Conservation (phyloP, 2,329 filamentous ascomycete species). For the Cordyceps militaris region DNA sequence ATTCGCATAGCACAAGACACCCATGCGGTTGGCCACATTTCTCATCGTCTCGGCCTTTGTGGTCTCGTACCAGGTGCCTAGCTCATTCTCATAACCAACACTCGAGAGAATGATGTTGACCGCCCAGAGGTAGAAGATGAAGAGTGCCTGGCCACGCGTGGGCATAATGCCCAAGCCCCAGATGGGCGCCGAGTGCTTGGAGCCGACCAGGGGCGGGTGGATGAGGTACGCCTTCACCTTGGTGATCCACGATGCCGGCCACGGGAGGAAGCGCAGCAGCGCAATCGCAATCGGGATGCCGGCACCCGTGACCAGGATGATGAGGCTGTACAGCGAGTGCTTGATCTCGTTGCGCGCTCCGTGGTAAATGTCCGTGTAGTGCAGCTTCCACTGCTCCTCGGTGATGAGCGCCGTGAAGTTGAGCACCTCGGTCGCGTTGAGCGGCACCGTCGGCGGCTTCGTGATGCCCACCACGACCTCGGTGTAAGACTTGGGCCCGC, state of each 20-base stretch:
- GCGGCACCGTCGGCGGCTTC: conserved; percentile 1
- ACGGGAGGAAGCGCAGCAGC: conserved; percentile 24
- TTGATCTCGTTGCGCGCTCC: conserved; percentile 12
- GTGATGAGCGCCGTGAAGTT: conserved; percentile 14
- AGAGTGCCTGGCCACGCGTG: conserved; percentile 31
- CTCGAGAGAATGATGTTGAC: conserved; percentile 30
- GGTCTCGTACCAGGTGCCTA: conserved; percentile 24
- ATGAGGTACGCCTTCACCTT: conserved; percentile 19
- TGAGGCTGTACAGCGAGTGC: conserved; percentile 20
- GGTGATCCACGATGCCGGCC: conserved; percentile 14
- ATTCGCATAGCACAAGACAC: conserved; percentile 33
- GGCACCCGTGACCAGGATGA: conserved; percentile 19
- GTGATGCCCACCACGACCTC: conserved; percentile 13
- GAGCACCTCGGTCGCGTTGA: conserved; percentile 11
- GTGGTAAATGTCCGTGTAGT: conserved; percentile 5
- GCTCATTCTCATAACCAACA: conserved; percentile 23
- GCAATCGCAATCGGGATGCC: conserved; percentile 23
- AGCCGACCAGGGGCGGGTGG: conserved; percentile 20
- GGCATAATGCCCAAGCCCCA: conserved; percentile 19
- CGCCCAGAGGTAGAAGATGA: conserved; percentile 32
- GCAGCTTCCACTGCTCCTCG: conserved; percentile 5
- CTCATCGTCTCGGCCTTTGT: conserved; percentile 23
- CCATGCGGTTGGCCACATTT: conserved; percentile 34
- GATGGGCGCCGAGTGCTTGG: conserved; percentile 16
- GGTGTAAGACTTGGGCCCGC: conserved; percentile 6